Evolutionary conservation across 208 protist genomes (phyloP), one percentile per base, ranked within the genome.

Genomic region (Vickermania ingenoplastis): DNA sequence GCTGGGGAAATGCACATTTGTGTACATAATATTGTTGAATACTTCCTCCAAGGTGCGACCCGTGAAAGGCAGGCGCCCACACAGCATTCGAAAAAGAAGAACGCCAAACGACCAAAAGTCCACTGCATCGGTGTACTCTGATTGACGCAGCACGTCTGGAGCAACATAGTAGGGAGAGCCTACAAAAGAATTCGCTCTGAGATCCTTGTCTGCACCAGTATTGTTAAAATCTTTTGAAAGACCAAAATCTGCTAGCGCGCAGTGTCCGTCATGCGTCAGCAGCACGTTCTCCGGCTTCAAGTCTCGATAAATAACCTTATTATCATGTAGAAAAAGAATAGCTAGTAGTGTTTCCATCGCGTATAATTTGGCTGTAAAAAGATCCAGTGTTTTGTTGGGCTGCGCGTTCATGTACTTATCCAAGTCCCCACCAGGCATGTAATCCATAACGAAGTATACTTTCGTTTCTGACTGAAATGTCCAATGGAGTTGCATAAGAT

Each of bases 91-190:
- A 79, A 98, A 99, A n/a, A 98, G 73, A 7, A 99, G 63, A 56
- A 98, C 96, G 48, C 97, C 97, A 73, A 98, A 97, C 13, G 89
- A 94, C 97, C 97, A 99, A 79, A 96, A 99, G 72, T 99, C 97
- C 3, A 99, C 93, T 3, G 93, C 89, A 61, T 95, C 97, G 14
- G 96, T 97, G 84, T 99, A 97, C 48, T 94, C 91, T 31, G 80
- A 78, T 28, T 94, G 86, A 36, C 81, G 76, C 22, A 99, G 77
- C 53, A 98, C 92, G 73, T 99, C 96, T 5, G 96, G 93, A 0
- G 97, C 89, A 28, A 97, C 86, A 77, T 96, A 97, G 72, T 95
- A 92, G 26, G 93, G 93, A 3, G 93, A 95, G 31, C 94, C 94
- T 7, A 94, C 91, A 65, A 96, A 95, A 13, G 91, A 95, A 74